phyloP scores from a whole-genome alignment of 176 grass and related monocot species.

The Avena eriantha region DNA sequence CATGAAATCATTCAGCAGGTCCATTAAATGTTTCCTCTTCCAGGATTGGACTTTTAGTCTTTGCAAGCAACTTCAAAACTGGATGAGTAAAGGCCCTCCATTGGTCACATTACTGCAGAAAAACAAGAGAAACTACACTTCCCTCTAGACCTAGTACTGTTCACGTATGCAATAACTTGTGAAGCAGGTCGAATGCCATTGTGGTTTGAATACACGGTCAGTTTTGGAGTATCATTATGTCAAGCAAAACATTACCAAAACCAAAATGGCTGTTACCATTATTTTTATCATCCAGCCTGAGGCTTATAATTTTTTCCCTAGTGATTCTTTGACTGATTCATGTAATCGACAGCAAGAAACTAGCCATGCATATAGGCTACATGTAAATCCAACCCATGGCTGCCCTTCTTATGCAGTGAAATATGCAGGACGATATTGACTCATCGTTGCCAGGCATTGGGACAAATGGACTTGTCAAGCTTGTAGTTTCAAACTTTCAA shows the following conservation, averaged over 20 bases:
- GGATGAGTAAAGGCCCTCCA: neutral
- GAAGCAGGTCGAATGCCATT: neutral
- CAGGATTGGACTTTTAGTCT: neutral
- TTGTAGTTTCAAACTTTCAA: neutral
- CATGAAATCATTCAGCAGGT: neutral
- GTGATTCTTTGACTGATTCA: neutral
- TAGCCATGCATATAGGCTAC: neutral
- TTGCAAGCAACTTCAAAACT: neutral
- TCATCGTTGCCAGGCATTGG: neutral
- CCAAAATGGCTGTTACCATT: neutral
- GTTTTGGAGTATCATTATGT: neutral
- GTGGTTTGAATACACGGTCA: neutral
- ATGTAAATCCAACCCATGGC: neutral
- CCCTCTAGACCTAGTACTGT: neutral
- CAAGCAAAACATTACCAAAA: neutral
- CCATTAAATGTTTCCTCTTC: neutral
- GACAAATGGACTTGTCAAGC: neutral
- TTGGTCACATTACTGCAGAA: neutral
- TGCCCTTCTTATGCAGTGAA: neutral
- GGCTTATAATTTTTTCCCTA: neutral
- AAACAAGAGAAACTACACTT: neutral
- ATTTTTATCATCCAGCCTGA: constrained; percentile 1
- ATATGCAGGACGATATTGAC: neutral
- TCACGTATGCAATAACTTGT: neutral
- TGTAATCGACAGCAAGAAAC: neutral